A percentile compares a stretch with the other conserved stretches of the same genome.
Conservation (phyloP, 192 early-diverging fungal species). For the Phycomyces blakesleeanus region DNA sequence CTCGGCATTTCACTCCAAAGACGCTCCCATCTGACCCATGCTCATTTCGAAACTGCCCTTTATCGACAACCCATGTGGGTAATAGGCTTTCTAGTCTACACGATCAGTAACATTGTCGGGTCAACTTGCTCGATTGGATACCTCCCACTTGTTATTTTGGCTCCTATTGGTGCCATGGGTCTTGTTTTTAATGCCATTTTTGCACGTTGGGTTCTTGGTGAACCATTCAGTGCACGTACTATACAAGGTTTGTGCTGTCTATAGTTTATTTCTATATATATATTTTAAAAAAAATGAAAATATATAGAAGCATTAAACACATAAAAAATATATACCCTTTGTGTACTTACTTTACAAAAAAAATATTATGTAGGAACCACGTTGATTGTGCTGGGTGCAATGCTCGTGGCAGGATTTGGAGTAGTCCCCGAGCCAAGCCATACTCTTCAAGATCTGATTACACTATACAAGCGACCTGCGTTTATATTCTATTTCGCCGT, state of each 20-base stretch:
- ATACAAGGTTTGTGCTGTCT: constrained; percentile 50
- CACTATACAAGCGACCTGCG: constrained; percentile 61
- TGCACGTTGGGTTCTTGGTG: constrained; percentile 60
- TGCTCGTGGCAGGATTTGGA: constrained; percentile 71
- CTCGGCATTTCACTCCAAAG: constrained; percentile 72
- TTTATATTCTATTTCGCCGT: constrained; percentile 66
- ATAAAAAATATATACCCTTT: not conserved
- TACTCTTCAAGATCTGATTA: constrained; percentile 63
- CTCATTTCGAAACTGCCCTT: constrained; percentile 32
- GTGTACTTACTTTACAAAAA: constrained; percentile 2
- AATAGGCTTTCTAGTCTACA: constrained; percentile 65
- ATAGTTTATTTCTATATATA: not conserved
- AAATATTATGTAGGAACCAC: constrained; percentile 52
- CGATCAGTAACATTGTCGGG: constrained; percentile 64
- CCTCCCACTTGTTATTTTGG: constrained; percentile 73
- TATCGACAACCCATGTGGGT: constrained; percentile 64
- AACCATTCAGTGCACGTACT: constrained; percentile 63
- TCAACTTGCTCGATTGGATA: constrained; percentile 71
- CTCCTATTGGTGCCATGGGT: constrained; percentile 70
- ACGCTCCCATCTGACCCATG: constrained; percentile 46
- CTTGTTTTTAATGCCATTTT: constrained; percentile 79
- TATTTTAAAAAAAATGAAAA: constrained; percentile 5
- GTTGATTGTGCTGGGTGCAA: constrained; percentile 63
- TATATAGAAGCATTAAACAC: not conserved
- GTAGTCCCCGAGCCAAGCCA: constrained; percentile 72